phyloP scores from a whole-genome alignment of 1,284 basidiomycete genomes.

The Blastosporella zonata region DNA sequence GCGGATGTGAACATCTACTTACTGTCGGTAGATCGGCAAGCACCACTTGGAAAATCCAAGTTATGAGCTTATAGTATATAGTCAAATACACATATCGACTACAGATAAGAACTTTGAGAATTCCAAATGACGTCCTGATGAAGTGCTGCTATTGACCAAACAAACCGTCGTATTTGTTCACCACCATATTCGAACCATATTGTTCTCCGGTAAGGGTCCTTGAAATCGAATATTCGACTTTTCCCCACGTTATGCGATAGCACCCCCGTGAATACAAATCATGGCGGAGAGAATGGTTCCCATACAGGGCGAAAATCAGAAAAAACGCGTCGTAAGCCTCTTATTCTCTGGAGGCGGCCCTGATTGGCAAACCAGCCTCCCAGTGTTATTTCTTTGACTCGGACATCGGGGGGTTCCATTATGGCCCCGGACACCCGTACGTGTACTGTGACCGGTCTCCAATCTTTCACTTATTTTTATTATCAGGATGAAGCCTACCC shows the following conservation, averaged over 20 bases:
- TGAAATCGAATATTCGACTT: neutral
- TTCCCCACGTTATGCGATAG: neutral
- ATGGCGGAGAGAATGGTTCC: slow-evolving; percentile 58
- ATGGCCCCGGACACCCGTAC: slow-evolving; percentile 91
- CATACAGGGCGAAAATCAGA: slow-evolving; percentile 70
- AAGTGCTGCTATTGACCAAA: slow-evolving; percentile 1
- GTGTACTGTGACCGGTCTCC: slow-evolving; percentile 22
- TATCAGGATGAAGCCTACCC: slow-evolving; percentile 88
- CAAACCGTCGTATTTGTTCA: slow-evolving; percentile 6
- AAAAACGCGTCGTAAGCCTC: slow-evolving; percentile 80
- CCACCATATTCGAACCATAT: neutral
- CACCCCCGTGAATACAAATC: neutral
- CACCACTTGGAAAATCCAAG: slow-evolving; percentile 41
- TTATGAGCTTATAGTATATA: slow-evolving; percentile 23
- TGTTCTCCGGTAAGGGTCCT: neutral
- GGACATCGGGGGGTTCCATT: slow-evolving; percentile 97
- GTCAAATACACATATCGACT: neutral
- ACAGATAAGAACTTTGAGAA: neutral
- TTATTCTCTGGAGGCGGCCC: slow-evolving; percentile 7
- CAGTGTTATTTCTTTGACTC: slow-evolving; percentile 99
- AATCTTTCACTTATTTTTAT: slow-evolving; percentile 13
- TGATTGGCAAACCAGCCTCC: neutral
- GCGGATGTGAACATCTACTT: slow-evolving; percentile 4
- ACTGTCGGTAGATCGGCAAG: slow-evolving; percentile 33
- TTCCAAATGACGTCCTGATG: neutral